Evolutionary conservation across 441 rosid genomes (phyloP).

Genomic region (Hura crepitans): DNA sequence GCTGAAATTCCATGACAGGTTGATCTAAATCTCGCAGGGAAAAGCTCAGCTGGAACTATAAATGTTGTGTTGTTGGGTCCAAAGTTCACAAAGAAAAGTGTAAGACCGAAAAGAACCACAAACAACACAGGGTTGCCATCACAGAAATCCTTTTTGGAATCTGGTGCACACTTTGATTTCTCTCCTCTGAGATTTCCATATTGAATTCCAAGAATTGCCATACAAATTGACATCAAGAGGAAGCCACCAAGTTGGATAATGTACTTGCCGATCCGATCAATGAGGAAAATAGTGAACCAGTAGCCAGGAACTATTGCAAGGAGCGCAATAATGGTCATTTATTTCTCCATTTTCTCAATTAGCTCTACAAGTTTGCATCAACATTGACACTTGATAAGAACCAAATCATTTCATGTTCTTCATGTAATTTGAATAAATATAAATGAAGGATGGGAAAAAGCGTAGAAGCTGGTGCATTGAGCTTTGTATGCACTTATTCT

Average conservation of each 20-base stretch:
- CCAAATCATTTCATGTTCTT: too few relatives aligned
- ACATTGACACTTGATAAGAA: too few relatives aligned
- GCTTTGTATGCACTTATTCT: too few relatives aligned
- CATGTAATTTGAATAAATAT: too few relatives aligned
- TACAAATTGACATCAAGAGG: slow-evolving; percentile 39
- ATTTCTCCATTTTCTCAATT: too few relatives aligned
- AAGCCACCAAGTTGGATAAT: slow-evolving; percentile 15
- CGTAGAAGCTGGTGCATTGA: too few relatives aligned
- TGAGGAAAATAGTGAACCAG: slow-evolving; percentile 15
- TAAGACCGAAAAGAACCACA: slow-evolving; percentile 39
- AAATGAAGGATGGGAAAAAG: too few relatives aligned
- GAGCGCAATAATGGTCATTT: slow-evolving; percentile 11
- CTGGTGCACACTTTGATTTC: not conserved
- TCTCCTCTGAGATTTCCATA: slow-evolving; percentile 35
- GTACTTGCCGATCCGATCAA: slow-evolving; percentile 16
- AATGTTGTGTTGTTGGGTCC: slow-evolving; percentile 71
- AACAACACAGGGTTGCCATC: slow-evolving; percentile 31
- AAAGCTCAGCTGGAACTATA: slow-evolving; percentile 61
- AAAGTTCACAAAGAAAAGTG: slow-evolving; percentile 61
- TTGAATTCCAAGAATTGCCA: slow-evolving; percentile 39
- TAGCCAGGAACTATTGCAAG: slow-evolving; percentile 14
- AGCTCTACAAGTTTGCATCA: too few relatives aligned
- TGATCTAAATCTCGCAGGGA: slow-evolving; percentile 56
- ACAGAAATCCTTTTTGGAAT: slow-evolving; percentile 24
- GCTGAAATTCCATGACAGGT: slow-evolving; percentile 68